Conservation (phyloP, 164 flowering plant species). For the Umbellularia californica region DNA sequence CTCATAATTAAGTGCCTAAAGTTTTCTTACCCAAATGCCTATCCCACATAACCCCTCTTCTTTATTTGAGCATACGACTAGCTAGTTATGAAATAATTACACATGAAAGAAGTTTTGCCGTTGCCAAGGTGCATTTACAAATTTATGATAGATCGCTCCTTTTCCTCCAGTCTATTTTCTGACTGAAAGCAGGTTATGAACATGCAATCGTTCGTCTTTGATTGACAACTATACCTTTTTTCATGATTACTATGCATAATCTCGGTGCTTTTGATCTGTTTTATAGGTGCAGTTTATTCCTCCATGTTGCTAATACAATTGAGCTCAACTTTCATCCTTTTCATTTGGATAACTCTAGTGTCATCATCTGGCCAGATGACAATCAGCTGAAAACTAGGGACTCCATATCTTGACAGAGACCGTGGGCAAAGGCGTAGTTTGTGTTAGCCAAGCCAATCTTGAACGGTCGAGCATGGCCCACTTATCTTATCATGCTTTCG, state of each 20-base stretch:
- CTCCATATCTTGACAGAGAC: neutral
- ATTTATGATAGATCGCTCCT: neutral
- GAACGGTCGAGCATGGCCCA: too few species aligned
- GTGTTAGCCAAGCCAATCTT: too few species aligned
- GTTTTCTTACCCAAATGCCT: too few species aligned
- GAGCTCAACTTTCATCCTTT: too few species aligned
- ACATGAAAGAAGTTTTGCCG: too few species aligned
- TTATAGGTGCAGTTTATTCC: neutral
- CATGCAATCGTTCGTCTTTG: neutral
- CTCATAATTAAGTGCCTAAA: too few species aligned
- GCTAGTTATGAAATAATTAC: too few species aligned
- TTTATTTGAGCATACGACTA: too few species aligned
- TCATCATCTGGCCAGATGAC: neutral
- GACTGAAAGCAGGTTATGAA: neutral
- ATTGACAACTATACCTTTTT: neutral
- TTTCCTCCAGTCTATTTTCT: too few species aligned
- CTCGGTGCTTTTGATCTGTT: neutral
- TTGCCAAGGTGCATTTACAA: neutral
- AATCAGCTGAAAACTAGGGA: neutral
- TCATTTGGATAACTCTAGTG: too few species aligned
- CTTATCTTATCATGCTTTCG: too few species aligned
- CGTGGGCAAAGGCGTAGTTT: neutral
- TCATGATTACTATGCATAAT: neutral
- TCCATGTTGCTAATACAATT: neutral
- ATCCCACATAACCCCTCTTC: too few species aligned